phyloP scores from a whole-genome alignment of 2,329 filamentous ascomycete genomes.

The Fusarium sp. region DNA sequence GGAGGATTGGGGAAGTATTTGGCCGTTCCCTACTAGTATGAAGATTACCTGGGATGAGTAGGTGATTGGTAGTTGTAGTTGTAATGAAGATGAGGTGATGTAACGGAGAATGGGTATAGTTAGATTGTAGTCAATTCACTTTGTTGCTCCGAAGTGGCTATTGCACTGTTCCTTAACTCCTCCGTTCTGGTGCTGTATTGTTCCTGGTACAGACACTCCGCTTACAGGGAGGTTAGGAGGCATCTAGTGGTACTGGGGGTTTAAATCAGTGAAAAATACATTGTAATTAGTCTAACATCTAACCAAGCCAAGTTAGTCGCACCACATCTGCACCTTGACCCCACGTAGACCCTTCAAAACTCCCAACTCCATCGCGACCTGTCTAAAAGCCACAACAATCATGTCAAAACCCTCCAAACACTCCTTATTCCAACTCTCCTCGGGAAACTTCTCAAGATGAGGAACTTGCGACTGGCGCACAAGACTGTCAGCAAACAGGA shows the following conservation, averaged over 20 bases:
- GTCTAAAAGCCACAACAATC: neutral
- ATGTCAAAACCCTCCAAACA: neutral
- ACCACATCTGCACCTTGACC: neutral
- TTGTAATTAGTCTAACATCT: neutral
- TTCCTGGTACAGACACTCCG: neutral
- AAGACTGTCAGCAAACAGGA: neutral
- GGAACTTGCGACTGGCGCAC: neutral
- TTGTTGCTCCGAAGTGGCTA: neutral
- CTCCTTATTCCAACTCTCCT: neutral
- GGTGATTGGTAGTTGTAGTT: neutral
- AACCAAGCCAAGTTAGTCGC: neutral
- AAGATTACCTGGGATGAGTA: slow-evolving; percentile 60
- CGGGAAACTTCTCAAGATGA: neutral
- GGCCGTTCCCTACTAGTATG: slow-evolving; percentile 61
- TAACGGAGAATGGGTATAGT: neutral
- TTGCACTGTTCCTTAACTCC: neutral
- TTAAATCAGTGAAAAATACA: neutral
- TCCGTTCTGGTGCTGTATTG: neutral
- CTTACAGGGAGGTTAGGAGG: neutral
- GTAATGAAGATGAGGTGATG: neutral
- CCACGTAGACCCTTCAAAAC: neutral
- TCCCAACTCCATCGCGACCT: neutral
- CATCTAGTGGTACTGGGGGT: too few species aligned
- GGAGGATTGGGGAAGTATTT: slow-evolving; percentile 67
- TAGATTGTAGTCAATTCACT: neutral